Conservation (phyloP, 768 basidiomycete genomes). For the Daedaleopsis nitida region DNA sequence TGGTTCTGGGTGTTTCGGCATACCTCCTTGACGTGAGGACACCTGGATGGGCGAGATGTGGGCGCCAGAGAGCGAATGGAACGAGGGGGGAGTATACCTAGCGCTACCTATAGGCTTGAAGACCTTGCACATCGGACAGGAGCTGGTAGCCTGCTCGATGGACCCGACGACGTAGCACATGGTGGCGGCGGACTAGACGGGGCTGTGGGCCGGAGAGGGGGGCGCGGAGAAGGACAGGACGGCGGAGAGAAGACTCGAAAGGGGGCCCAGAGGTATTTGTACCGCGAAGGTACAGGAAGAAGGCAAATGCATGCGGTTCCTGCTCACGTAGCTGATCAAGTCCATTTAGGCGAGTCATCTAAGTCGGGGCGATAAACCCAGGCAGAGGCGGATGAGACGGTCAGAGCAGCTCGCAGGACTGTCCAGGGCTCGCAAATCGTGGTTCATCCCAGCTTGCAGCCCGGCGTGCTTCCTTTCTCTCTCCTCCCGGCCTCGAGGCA, state of each 20-base stretch:
- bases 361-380: slow-evolving; percentile 27
- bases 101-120: slow-evolving; percentile 53
- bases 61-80: slow-evolving; percentile 23
- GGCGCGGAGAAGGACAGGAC: slow-evolving; percentile 29
- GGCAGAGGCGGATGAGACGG: slow-evolving; percentile 21
- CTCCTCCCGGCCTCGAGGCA: slow-evolving; percentile 34
- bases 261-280: slow-evolving; percentile 43
- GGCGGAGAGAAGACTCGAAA: slow-evolving; percentile 24
- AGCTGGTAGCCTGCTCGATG: slow-evolving; percentile 62
- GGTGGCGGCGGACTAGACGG: slow-evolving; percentile 23
- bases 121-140: slow-evolving; percentile 86
- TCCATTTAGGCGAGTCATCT: slow-evolving; percentile 37
- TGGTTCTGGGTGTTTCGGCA: slow-evolving; percentile 76
- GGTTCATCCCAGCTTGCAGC: slow-evolving; percentile 23
- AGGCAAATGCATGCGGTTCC: slow-evolving; percentile 42
- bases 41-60: slow-evolving; percentile 46
- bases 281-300: slow-evolving; percentile 38
- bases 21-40: slow-evolving; percentile 73
- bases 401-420: slow-evolving; percentile 21
- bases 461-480: slow-evolving; percentile 30
- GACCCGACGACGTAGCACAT: slow-evolving; percentile 81
- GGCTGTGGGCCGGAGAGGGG: slow-evolving; percentile 20
- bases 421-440: slow-evolving; percentile 20
- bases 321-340: slow-evolving; percentile 42
- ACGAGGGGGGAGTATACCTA: slow-evolving; percentile 43